Evolutionary conservation across 192 early-diverging fungal genomes (phyloP).

Genomic region (Backusella mclennaniae): DNA sequence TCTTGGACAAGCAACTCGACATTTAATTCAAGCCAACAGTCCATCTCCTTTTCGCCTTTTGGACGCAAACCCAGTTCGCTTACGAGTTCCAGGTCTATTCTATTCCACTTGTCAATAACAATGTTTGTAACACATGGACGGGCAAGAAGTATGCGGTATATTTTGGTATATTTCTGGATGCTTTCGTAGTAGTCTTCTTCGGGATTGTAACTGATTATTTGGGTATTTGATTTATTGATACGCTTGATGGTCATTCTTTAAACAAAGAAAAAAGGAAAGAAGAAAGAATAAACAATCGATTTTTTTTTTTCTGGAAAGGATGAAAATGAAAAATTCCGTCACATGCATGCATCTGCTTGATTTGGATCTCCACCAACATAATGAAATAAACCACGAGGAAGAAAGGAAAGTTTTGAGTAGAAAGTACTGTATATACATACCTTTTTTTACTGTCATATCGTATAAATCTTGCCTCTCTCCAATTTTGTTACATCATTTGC

Average conservation of each 20-base stretch:
- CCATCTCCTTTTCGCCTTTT: background rate
- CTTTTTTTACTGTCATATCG: too few species aligned
- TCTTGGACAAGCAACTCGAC: background rate
- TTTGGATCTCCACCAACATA: too few species aligned
- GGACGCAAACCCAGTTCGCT: conserved; percentile 21
- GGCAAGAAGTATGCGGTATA: background rate
- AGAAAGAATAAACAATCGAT: background rate
- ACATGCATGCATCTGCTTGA: too few species aligned
- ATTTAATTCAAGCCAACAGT: background rate
- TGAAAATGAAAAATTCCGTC: too few species aligned
- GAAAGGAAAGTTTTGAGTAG: too few species aligned
- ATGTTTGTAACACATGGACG: background rate
- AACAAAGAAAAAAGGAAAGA: background rate
- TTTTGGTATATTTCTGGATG: conserved; percentile 9
- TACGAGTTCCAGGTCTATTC: conserved; percentile 8
- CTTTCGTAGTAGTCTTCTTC: background rate
- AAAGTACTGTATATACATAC: too few species aligned
- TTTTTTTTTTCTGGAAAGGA: too few species aligned
- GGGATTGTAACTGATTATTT: background rate
- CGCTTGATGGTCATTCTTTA: background rate
- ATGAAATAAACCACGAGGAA: too few species aligned
- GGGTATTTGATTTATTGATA: background rate
- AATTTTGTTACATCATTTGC: too few species aligned
- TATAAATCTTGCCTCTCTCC: too few species aligned
- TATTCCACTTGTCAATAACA: conserved; percentile 15